Evolutionary conservation across 768 basidiomycete species (phyloP).

Genomic region (Floccularia luteovirens): DNA sequence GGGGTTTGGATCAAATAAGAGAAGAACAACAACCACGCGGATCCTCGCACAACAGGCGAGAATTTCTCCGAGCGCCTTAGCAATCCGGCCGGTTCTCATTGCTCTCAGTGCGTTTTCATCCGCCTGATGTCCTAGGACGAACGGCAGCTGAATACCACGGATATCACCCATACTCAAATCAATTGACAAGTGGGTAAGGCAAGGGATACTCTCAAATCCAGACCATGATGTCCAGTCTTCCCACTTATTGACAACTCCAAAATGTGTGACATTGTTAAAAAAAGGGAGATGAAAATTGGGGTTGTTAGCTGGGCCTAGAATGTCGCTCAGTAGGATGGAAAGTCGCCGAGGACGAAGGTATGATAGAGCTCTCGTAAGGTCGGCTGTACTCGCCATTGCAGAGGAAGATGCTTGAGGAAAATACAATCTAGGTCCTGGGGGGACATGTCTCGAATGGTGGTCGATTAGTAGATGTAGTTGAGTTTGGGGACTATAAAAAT

Average conservation of each 20-base stretch:
- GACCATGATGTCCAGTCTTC: constrained; percentile 33
- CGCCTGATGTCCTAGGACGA: neutral
- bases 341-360: constrained; percentile 20
- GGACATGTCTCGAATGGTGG: neutral
- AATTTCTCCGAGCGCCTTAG: constrained; percentile 13
- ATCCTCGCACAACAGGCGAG: constrained; percentile 16
- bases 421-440: neutral
- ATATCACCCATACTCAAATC: constrained; percentile 23
- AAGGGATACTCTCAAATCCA: constrained; percentile 17
- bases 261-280: constrained; percentile 27
- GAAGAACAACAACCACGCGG: constrained; percentile 23
- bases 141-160: neutral
- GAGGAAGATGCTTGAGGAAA: too few relatives aligned
- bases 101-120: neutral
- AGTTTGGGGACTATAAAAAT: too few relatives aligned
- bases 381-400: too few relatives aligned
- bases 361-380: neutral
- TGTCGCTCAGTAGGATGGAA: constrained; percentile 20
- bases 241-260: constrained; percentile 32
- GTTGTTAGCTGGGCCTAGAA: constrained; percentile 2
- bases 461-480: too few relatives aligned
- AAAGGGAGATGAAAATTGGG: constrained; percentile 18
- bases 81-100: constrained; percentile 11
- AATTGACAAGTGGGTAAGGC: constrained; percentile 28
- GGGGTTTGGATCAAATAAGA: constrained; percentile 21